These are phyloP conservation scores for Epichloe festucae DNA, from an alignment of 2,329 filamentous ascomycete genomes.

Conservation along the genomic window DNA sequence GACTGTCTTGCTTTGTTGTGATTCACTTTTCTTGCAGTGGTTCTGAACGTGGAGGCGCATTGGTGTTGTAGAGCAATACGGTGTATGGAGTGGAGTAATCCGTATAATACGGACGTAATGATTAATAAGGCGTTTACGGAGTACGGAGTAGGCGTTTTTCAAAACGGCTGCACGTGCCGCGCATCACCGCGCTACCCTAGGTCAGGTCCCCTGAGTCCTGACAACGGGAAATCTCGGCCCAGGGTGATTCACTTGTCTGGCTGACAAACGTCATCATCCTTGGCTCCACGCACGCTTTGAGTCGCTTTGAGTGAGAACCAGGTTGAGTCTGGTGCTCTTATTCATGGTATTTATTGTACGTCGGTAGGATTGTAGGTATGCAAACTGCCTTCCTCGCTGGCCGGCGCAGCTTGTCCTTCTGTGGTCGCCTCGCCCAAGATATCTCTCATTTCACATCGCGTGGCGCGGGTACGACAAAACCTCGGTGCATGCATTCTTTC, in stretches of 20 bases:
- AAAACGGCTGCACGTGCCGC: neutral
- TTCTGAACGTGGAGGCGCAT: neutral
- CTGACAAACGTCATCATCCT: conserved; percentile 7
- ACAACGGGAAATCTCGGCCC: too few relatives aligned
- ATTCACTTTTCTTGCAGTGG: neutral
- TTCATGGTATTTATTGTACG: too few relatives aligned
- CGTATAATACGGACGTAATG: neutral
- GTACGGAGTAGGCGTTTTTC: too few relatives aligned
- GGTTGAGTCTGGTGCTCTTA: too few relatives aligned
- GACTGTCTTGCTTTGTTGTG: neutral
- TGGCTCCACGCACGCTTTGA: neutral
- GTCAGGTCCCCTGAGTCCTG: too few relatives aligned
- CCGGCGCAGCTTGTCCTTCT: neutral
- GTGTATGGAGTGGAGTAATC: neutral
- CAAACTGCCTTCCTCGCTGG: neutral
- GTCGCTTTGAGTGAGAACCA: neutral
- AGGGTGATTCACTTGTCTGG: neutral
- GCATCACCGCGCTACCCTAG: too few relatives aligned
- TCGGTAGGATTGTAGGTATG: neutral
- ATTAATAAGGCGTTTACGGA: neutral
- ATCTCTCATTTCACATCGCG: neutral
- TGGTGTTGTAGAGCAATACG: too few relatives aligned
- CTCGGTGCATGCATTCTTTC: conserved; percentile 3
- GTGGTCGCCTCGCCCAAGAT: neutral
- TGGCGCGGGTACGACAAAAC: neutral